Evolutionary conservation across 345 rosid species (phyloP).

Genomic region (Boechera divaricarpa): DNA sequence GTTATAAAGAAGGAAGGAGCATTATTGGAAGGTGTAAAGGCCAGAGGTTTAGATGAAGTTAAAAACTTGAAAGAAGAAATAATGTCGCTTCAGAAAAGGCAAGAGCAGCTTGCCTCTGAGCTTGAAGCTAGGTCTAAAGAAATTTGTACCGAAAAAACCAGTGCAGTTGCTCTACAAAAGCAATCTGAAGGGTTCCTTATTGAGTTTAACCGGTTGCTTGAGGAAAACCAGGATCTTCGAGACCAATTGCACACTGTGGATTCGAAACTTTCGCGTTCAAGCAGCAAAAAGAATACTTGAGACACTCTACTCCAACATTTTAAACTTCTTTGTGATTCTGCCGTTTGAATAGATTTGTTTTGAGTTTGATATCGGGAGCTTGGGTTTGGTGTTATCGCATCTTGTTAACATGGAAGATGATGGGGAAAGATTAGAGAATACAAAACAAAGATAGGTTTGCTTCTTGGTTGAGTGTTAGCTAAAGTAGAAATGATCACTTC

Average conservation of each 20-base stretch:
- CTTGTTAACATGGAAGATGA: constrained; percentile 35
- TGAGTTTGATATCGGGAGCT: constrained; percentile 5
- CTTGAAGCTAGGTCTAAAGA: constrained; percentile 63
- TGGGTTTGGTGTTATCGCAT: constrained; percentile 17
- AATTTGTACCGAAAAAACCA: constrained; percentile 63
- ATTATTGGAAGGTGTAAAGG: constrained; percentile 65
- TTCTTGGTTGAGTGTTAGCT: constrained; percentile 25
- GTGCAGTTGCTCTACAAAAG: constrained; percentile 76
- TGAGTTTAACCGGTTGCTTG: constrained; percentile 86
- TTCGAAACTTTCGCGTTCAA: constrained; percentile 56
- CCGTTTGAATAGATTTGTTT: constrained; percentile 17
- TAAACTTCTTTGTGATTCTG: constrained; percentile 8
- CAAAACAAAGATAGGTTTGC: constrained; percentile 31
- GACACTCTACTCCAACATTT: constrained; percentile 6
- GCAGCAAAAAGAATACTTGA: constrained; percentile 78
- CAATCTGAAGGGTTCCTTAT: constrained; percentile 96
- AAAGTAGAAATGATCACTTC: constrained; percentile 24
- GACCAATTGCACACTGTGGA: constrained; percentile 73
- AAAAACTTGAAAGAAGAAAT: constrained; percentile 67
- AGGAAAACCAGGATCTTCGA: constrained; percentile 76
- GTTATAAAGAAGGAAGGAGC: constrained; percentile 70
- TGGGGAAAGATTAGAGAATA: constrained; percentile 14
- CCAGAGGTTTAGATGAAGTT: constrained; percentile 53
- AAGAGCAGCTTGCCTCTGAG: constrained; percentile 57
- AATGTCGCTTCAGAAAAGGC: constrained; percentile 46